Percentiles rank a stretch among this genome's conserved stretches.
Conservation (phyloP, 2,329 filamentous ascomycete species). For the Ambrosiella cleistominuta region DNA sequence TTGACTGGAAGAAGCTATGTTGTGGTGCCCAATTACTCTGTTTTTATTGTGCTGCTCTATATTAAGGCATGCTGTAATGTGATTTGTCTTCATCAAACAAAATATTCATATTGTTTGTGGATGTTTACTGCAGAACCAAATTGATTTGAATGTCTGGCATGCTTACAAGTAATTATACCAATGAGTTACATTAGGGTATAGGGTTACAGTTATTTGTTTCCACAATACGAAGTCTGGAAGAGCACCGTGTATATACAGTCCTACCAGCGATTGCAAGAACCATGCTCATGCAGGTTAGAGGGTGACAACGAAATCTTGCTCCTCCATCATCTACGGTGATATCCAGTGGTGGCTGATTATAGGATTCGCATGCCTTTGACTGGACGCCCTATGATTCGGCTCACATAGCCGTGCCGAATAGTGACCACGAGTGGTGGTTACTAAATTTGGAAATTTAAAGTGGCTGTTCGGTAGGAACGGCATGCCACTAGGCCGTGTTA, state of each 20-base stretch:
- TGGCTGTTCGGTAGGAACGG: conserved; percentile 5
- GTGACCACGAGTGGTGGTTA: background rate
- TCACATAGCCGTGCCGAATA: conserved; percentile 4
- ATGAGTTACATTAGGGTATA: too few relatives aligned
- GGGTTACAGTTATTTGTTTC: too few relatives aligned
- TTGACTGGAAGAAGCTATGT: too few relatives aligned
- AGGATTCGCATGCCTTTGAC: background rate
- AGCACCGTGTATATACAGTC: background rate
- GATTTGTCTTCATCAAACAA: too few relatives aligned
- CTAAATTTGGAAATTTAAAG: conserved; percentile 6
- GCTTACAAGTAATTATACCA: too few relatives aligned
- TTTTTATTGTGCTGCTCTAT: too few relatives aligned
- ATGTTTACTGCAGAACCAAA: too few relatives aligned
- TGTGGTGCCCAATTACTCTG: too few relatives aligned
- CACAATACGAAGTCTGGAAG: too few relatives aligned
- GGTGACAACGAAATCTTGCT: background rate
- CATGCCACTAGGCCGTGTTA: background rate
- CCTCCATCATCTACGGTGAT: background rate
- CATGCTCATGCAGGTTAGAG: background rate
- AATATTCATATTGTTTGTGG: too few relatives aligned
- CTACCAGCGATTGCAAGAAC: background rate
- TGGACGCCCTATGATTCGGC: background rate
- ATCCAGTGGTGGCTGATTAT: background rate
- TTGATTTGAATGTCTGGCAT: too few relatives aligned
- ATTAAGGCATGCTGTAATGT: too few relatives aligned